Percentiles rank a stretch among this genome's conserved stretches.
These are phyloP conservation scores for Aristolochia fimbriata DNA, from an alignment of 164 flowering plant genomes.

Conservation along the genomic window DNA sequence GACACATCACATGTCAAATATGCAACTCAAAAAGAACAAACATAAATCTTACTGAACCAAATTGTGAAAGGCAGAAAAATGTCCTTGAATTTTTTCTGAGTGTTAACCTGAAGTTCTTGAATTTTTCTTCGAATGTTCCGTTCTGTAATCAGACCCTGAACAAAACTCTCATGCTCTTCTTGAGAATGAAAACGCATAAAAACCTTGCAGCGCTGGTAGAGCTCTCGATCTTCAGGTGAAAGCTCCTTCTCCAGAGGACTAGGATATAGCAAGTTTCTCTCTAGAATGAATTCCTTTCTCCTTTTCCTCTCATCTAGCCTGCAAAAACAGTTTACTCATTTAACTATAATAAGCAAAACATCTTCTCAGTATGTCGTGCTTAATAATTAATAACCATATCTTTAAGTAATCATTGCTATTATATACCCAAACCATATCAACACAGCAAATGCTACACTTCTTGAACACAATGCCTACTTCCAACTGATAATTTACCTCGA, in stretches of 20 bases:
- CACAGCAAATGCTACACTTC: too few species aligned
- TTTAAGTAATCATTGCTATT: background rate
- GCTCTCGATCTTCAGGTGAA: slow-evolving; percentile 59
- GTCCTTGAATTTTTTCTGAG: background rate
- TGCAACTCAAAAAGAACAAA: too few species aligned
- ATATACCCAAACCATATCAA: background rate
- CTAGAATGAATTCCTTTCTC: slow-evolving; percentile 81
- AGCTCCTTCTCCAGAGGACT: slow-evolving; percentile 63
- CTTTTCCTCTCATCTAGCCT: slow-evolving; percentile 98
- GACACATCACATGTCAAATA: too few species aligned
- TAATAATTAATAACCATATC: background rate
- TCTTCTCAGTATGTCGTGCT: background rate
- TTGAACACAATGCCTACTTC: background rate
- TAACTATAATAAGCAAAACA: background rate
- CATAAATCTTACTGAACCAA: too few species aligned
- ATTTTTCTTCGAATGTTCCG: slow-evolving; percentile 61
- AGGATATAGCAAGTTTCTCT: slow-evolving; percentile 69
- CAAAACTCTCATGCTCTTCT: slow-evolving; percentile 64
- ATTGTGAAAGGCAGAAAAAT: too few species aligned
- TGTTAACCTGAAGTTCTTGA: slow-evolving; percentile 69
- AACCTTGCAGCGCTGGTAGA: slow-evolving; percentile 56
- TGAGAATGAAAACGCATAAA: slow-evolving; percentile 82
- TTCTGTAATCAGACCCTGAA: slow-evolving; percentile 57
- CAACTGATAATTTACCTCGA: slow-evolving; percentile 35
- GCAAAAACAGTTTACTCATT: too few species aligned